These are phyloP conservation scores for Furcasterigmium furcatum DNA, from an alignment of 2,329 filamentous ascomycete genomes.

Conservation along the genomic window DNA sequence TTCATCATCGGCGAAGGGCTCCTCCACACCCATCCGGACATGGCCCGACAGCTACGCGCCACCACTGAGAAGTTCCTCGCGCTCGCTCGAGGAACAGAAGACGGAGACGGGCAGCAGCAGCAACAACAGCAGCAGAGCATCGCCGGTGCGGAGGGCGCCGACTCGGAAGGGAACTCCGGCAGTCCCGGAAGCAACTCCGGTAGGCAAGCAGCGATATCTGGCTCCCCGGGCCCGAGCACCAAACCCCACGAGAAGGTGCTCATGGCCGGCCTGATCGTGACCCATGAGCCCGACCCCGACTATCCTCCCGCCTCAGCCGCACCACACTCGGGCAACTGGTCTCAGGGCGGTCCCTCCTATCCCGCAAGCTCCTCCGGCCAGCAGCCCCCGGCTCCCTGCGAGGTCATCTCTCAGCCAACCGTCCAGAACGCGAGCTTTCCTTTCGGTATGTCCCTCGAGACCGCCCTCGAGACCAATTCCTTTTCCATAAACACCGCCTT, in stretches of 20 bases:
- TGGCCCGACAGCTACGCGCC: slow-evolving; percentile 53
- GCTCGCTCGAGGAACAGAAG: slow-evolving; percentile 43
- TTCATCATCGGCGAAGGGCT: slow-evolving; percentile 56
- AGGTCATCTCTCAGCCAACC: slow-evolving; percentile 49
- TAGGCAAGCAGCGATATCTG: no score
- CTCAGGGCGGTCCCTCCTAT: slow-evolving; percentile 1
- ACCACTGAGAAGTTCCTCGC: slow-evolving; percentile 57
- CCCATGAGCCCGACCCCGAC: slow-evolving; percentile 13
- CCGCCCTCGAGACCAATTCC: slow-evolving; percentile 11
- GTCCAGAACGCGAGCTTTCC: slow-evolving; percentile 52
- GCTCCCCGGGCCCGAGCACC: no score
- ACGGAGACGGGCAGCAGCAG: slow-evolving; percentile 20
- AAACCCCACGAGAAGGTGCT: slow-evolving; percentile 6
- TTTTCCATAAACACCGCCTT: slow-evolving; percentile 7
- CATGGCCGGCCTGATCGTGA: slow-evolving; percentile 22
- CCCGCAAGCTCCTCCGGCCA: slow-evolving; percentile 3
- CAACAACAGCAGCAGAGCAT: no score
- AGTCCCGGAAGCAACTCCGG: slow-evolving; percentile 1
- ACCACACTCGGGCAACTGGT: background rate
- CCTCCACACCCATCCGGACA: slow-evolving; percentile 51
- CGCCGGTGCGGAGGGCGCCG: slow-evolving; percentile 1
- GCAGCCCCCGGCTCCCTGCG: slow-evolving; percentile 25
- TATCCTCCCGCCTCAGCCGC: background rate
- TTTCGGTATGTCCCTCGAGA: slow-evolving; percentile 26
- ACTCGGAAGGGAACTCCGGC: slow-evolving; percentile 5